Base-by-base conservation (phyloP, 352 stramenopile species). In the Aphanomyces invadans region DNA sequence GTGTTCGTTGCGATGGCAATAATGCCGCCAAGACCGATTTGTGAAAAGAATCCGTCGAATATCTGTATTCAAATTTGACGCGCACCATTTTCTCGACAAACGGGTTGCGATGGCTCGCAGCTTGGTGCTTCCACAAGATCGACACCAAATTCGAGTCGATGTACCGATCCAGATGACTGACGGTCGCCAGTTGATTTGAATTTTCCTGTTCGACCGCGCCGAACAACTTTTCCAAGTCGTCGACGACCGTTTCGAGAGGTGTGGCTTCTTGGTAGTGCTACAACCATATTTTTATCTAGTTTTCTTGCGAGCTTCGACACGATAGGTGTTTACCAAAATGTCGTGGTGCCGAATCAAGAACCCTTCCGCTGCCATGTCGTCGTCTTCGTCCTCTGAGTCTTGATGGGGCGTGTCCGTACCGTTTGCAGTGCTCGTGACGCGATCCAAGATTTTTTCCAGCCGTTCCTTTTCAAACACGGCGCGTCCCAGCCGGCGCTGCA, bases 121-220 rank as follows among this genome's bases (percentile, higher is more conserved):
- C 80, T 1, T 80, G 79, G 56, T 87, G 83, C 38, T 80, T 76
- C 81, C 81, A 90, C 19, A 90, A 76, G 42, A 88, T 71, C 17
- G 76, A 74, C 2, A 88, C 78, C 0, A 83, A 76, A 42, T 71
- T 81, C 23, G 79, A 87, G 64, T 88, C 83, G 66, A 88, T 83
- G 66, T 85, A 88, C 23, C 79, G 74, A 31, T 90, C 81, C 62
- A 88, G 72, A 36, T 80, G 70, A 61, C 86, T 86, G 3, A 90
- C 57, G 9, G 79, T 53, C 1, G 51, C 46, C 21, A 81, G 60
- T 54, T 81, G 79, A 2, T 73, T 60, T 10, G 71, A 70, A 44
- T 83, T 79, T 15, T 75, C 71, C 1, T 76, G 62, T 3, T 75
- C 71, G 0, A 90, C 66, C 2, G 71, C 73, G 10, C 76, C 65